These are phyloP conservation scores for Setaria italica DNA, from an alignment of 202 grass and related monocot genomes.

Conservation along the genomic window DNA sequence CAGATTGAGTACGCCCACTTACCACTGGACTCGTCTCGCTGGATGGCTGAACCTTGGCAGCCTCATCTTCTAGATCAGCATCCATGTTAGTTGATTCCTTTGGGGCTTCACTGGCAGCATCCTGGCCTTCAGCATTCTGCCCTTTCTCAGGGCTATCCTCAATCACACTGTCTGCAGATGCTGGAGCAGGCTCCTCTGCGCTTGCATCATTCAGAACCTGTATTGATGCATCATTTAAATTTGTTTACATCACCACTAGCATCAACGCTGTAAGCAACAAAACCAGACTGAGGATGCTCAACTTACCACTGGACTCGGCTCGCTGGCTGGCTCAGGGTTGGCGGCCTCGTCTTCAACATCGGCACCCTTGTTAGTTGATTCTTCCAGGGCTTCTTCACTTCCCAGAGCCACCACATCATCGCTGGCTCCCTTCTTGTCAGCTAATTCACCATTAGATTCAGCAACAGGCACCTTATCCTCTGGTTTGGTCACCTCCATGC, in stretches of 20 bases:
- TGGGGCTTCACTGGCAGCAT: neutral
- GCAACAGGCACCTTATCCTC: slow-evolving; percentile 34
- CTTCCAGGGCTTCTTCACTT: slow-evolving; percentile 1
- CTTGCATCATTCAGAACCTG: slow-evolving; percentile 36
- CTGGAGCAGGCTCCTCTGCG: slow-evolving; percentile 41
- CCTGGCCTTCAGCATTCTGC: slow-evolving; percentile 33
- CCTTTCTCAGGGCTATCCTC: slow-evolving; percentile 34
- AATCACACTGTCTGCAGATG: slow-evolving; percentile 19
- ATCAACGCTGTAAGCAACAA: slow-evolving; percentile 41
- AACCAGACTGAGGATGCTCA: slow-evolving; percentile 32
- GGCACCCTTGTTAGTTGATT: slow-evolving; percentile 20
- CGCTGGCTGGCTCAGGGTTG: slow-evolving; percentile 23
- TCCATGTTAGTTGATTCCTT: slow-evolving; percentile 34
- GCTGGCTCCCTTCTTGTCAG: neutral
- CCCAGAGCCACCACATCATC: neutral
- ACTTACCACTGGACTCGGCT: slow-evolving; percentile 44
- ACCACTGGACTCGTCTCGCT: slow-evolving; percentile 37
- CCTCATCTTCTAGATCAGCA: slow-evolving; percentile 12
- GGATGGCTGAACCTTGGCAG: neutral
- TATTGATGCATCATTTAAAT: slow-evolving; percentile 5
- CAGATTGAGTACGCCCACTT: slow-evolving; percentile 38
- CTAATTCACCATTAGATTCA: slow-evolving; percentile 47
- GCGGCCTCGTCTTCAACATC: slow-evolving; percentile 6
- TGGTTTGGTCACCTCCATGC: neutral
- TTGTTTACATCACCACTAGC: slow-evolving; percentile 22